Evolutionary conservation across 108 stramenopile species (phyloP).

Genomic region (Fistulifera solaris): DNA sequence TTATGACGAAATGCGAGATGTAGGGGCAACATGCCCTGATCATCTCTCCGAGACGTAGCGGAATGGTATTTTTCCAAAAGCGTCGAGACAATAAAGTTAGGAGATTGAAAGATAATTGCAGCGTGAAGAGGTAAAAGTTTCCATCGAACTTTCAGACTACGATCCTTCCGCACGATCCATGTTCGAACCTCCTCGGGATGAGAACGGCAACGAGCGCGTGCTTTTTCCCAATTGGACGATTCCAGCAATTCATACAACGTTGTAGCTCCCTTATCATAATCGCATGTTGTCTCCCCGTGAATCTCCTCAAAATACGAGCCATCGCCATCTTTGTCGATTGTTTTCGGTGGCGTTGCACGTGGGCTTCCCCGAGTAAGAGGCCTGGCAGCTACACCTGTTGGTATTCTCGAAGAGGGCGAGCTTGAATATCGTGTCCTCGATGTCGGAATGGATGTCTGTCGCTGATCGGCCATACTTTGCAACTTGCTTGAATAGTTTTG

Average conservation of each 20-base stretch:
- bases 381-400: too few species aligned
- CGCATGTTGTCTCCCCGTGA: slow-evolving; percentile 14
- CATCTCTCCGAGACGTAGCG: slow-evolving; percentile 40
- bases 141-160: slow-evolving; percentile 38
- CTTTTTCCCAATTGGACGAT: slow-evolving; percentile 57
- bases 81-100: slow-evolving; percentile 28
- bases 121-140: slow-evolving; percentile 67
- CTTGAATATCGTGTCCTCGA: too few species aligned
- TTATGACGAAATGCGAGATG: slow-evolving; percentile 66
- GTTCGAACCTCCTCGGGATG: slow-evolving; percentile 58
- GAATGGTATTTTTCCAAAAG: slow-evolving; percentile 45
- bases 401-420: too few species aligned
- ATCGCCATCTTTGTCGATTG: too few species aligned
- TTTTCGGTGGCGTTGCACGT: too few species aligned
- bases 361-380: too few species aligned
- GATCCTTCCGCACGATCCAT: slow-evolving; percentile 54
- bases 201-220: slow-evolving; percentile 28
- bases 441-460: too few species aligned
- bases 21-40: slow-evolving; percentile 73
- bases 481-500: too few species aligned
- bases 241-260: slow-evolving; percentile 57
- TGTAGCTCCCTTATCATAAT: slow-evolving; percentile 57
- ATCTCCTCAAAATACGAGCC: too few species aligned
- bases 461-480: too few species aligned
- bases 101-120: slow-evolving; percentile 56